Conservation (phyloP, 2,329 filamentous ascomycete genomes). For the Alternaria arborescens region DNA sequence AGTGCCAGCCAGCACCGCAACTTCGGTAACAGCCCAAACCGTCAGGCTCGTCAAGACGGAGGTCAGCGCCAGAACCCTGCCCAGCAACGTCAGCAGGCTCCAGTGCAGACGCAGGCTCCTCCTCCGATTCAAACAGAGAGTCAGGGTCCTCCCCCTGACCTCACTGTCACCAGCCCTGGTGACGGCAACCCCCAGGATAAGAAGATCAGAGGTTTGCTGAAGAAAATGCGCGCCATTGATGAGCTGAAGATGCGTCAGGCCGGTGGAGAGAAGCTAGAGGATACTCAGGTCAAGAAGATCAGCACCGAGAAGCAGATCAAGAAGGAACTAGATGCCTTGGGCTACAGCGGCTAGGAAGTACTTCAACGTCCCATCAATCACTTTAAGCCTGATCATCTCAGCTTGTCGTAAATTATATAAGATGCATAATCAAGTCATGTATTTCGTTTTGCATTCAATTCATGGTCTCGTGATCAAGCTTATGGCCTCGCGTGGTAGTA, state of each 20-base stretch:
- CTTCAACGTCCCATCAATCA: not conserved
- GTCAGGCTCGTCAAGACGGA: constrained; percentile 40
- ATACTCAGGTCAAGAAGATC: constrained; percentile 99
- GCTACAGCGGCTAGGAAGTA: constrained; percentile 44
- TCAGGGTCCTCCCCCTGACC: constrained; percentile 53
- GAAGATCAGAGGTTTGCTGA: constrained; percentile 90
- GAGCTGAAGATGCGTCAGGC: constrained; percentile 97
- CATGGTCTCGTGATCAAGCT: not conserved
- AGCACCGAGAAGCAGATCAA: constrained; percentile 83
- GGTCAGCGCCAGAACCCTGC: constrained; percentile 36
- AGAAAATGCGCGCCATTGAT: constrained; percentile 98
- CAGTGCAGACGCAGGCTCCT: constrained; percentile 24
- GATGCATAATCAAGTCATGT: not conserved
- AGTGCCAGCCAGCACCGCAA: constrained; percentile 45
- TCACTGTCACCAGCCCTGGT: constrained; percentile 64
- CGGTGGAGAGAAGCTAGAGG: constrained; percentile 94
- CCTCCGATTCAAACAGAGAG: constrained; percentile 45
- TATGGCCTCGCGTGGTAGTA: not conserved
- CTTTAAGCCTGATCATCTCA: not conserved
- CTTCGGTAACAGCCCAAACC: constrained; percentile 44
- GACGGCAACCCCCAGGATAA: constrained; percentile 80
- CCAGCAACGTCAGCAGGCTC: constrained; percentile 34
- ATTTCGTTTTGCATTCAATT: not conserved
- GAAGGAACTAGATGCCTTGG: constrained; percentile 77
- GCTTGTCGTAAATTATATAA: not conserved